phyloP scores from a whole-genome alignment of 1,284 basidiomycete genomes.

The Leccinum insigne region DNA sequence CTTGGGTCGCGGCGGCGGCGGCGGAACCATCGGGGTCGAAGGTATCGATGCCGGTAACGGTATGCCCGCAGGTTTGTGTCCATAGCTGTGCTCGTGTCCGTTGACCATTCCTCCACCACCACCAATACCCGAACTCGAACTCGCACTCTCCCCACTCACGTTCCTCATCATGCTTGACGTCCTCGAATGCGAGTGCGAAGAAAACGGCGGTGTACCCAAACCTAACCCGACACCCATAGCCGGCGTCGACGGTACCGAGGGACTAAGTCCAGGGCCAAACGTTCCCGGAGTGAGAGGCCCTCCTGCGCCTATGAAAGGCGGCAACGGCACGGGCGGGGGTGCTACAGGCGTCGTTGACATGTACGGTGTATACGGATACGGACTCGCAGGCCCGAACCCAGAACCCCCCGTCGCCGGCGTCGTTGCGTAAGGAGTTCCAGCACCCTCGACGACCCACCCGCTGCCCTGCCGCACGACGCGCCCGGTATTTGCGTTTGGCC shows the following conservation, averaged over 20 bases:
- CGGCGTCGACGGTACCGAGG: constrained; percentile 32
- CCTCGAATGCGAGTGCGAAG: constrained; percentile 7
- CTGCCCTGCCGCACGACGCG: constrained; percentile 40
- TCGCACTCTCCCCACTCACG: constrained; percentile 16
- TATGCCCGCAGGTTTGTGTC: constrained; percentile 7
- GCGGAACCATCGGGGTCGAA: constrained; percentile 15
- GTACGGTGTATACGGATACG: constrained; percentile 37
- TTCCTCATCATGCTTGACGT: constrained; percentile 10
- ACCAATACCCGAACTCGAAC: not conserved
- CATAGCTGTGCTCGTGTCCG: not conserved
- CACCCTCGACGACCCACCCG: constrained; percentile 46
- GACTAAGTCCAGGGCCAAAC: constrained; percentile 8
- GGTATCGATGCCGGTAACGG: constrained; percentile 23
- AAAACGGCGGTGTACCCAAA: not conserved
- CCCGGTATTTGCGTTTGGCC: constrained; percentile 26
- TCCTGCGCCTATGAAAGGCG: not conserved
- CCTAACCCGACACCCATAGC: constrained; percentile 32
- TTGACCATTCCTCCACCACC: constrained; percentile 2
- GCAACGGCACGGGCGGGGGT: constrained; percentile 4
- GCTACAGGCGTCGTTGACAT: constrained; percentile 19
- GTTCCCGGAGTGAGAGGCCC: not conserved
- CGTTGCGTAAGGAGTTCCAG: constrained; percentile 18
- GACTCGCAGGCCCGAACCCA: constrained; percentile 25
- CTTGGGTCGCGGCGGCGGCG: constrained; percentile 29
- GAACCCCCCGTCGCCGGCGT: constrained; percentile 39